phyloP scores from a whole-genome alignment of 2,329 filamentous ascomycete genomes.

The Sporothrix globosa region DNA sequence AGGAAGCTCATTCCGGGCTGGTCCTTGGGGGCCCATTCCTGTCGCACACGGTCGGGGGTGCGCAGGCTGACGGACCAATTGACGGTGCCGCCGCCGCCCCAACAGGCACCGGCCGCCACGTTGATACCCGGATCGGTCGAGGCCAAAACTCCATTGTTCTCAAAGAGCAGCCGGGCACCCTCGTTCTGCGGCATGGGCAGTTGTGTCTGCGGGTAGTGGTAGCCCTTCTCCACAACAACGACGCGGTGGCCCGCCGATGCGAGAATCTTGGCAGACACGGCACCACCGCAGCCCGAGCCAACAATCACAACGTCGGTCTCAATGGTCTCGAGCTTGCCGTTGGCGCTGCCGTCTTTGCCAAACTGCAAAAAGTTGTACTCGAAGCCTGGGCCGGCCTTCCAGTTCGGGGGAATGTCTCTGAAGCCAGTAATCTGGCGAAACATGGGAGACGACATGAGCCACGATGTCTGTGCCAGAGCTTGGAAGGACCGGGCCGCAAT shows the following conservation, averaged over 20 bases:
- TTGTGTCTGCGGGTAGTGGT: constrained; percentile 71
- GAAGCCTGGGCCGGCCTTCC: constrained; percentile 55
- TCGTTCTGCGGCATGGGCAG: constrained; percentile 72
- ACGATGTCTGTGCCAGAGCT: constrained; percentile 57
- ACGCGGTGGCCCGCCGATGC: constrained; percentile 75
- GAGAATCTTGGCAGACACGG: constrained; percentile 77
- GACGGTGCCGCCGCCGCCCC: constrained; percentile 84
- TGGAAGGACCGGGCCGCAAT: constrained; percentile 60
- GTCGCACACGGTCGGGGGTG: constrained; percentile 74
- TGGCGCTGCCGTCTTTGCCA: constrained; percentile 38
- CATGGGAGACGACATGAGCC: constrained; percentile 58
- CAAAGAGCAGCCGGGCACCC: constrained; percentile 67
- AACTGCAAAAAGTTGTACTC: constrained; percentile 67
- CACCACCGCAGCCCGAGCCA: constrained; percentile 85
- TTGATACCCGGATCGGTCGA: constrained; percentile 61
- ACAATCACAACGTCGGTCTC: constrained; percentile 83
- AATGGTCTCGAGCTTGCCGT: constrained; percentile 57
- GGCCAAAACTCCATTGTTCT: constrained; percentile 63
- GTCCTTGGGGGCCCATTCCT: constrained; percentile 72
- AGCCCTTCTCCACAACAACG: constrained; percentile 72
- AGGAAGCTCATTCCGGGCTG: constrained; percentile 72
- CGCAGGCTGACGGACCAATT: constrained; percentile 75
- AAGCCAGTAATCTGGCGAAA: constrained; percentile 62
- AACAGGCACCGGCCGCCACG: constrained; percentile 70
- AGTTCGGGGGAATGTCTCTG: constrained; percentile 56